Conservation (phyloP, 1,284 basidiomycete species). For the Ganoderma leucocontextum region DNA sequence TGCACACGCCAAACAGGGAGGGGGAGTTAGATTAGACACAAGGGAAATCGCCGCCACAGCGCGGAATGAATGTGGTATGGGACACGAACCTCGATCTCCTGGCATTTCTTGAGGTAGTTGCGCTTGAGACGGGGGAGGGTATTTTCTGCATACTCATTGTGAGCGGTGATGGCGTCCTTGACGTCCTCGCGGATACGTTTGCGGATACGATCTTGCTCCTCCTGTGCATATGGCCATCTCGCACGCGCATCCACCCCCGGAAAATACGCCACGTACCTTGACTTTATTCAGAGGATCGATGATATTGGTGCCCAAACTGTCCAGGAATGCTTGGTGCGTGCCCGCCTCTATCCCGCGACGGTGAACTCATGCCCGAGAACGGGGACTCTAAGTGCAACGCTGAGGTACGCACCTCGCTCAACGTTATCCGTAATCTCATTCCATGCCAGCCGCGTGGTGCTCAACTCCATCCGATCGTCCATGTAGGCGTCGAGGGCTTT, state of each 20-base stretch:
- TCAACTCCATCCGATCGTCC: conserved; percentile 66
- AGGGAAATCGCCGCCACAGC: neutral
- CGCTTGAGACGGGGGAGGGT: conserved; percentile 81
- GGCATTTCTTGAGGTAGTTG: conserved; percentile 80
- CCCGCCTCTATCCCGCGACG: conserved; percentile 70
- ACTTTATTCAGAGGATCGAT: conserved; percentile 71
- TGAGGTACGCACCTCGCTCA: conserved; percentile 71
- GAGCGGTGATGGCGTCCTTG: conserved; percentile 75
- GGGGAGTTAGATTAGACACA: neutral
- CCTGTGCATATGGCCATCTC: conserved; percentile 51
- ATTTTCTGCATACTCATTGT: conserved; percentile 82
- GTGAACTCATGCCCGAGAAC: neutral
- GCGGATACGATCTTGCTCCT: conserved; percentile 87
- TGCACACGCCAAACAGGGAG: conserved; percentile 37
- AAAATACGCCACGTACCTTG: conserved; percentile 56
- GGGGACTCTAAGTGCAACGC: neutral
- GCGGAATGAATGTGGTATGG: conserved; percentile 2
- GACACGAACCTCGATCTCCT: conserved; percentile 77
- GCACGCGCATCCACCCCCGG: conserved; percentile 1
- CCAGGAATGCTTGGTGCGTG: conserved; percentile 78
- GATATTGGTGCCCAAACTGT: conserved; percentile 75
- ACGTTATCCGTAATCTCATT: conserved; percentile 84
- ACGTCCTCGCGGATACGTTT: conserved; percentile 91
- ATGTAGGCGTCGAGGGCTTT: conserved; percentile 71
- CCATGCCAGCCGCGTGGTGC: conserved; percentile 76